These are phyloP conservation scores for Paraconiothyrium brasiliense DNA, from an alignment of 2,329 filamentous ascomycete species.

Conservation along the genomic window DNA sequence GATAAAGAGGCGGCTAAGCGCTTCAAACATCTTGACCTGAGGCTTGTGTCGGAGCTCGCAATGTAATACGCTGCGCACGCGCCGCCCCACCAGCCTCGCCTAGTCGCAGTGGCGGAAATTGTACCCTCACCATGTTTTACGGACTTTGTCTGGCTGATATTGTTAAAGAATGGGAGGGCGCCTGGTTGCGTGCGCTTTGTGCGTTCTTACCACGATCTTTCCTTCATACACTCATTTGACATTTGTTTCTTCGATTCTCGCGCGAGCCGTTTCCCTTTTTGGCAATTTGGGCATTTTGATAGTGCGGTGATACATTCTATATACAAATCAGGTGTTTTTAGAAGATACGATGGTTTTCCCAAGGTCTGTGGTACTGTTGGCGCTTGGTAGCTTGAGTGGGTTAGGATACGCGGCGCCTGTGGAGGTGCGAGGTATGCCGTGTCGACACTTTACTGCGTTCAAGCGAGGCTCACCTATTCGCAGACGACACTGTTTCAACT, in stretches of 20 bases:
- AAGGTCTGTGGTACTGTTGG: slow-evolving; percentile 12
- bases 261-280: not conserved
- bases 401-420: slow-evolving; percentile 38
- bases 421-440: slow-evolving; percentile 38
- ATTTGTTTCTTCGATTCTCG: slow-evolving; percentile 1
- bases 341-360: slow-evolving; percentile 4
- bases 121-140: not conserved
- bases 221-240: slow-evolving; percentile 1
- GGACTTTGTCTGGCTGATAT: not conserved
- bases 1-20: not conserved
- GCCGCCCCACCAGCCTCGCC: not conserved
- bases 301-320: not conserved
- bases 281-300: not conserved
- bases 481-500: slow-evolving; percentile 43
- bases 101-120: slow-evolving; percentile 8
- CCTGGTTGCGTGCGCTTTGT: not conserved
- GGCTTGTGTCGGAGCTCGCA: slow-evolving; percentile 1
- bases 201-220: not conserved
- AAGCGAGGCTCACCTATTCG: not conserved
- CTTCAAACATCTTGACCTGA: not conserved
- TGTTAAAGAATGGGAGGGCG: slow-evolving; percentile 4
- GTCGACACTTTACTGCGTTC: no score
- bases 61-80: not conserved
- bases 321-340: not conserved
- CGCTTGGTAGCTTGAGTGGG: slow-evolving; percentile 14